Evolutionary conservation across 2,329 filamentous ascomycete genomes (phyloP), one percentile per base, ranked within the genome.

Genomic region (Pseudocercospora eumusae): DNA sequence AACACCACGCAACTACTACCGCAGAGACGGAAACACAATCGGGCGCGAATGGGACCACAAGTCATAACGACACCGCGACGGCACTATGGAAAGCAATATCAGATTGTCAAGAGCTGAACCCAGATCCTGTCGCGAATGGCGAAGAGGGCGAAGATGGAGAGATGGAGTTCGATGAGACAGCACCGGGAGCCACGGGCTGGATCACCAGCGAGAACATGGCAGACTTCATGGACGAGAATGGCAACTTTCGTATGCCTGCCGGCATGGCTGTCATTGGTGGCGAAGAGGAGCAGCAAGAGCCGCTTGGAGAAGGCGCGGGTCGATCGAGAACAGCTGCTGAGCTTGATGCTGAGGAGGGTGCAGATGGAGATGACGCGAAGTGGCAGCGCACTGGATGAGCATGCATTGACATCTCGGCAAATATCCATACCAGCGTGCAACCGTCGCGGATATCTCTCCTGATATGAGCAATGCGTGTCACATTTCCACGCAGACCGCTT

Each of bases 121-220:
- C 90, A 0, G 89, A 92, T 68, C 86, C 86, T 0, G 79, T 80
- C n/a, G 31, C 36, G 18, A 78, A 80, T 9, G 84, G 82, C 2
- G 71, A 71, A 10, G 84, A 83, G 11, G 76, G 74, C 0, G 85
- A 85, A 1, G 85, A 83, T 1, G 81, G 73, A 20, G 60, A 57
- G 6, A 78, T 76, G 11, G 68, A 65, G 4, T 75, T 76, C 49
- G 73, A 74, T 36, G 75, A 82, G n/a, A 86, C 87, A 0, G 84
- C 90, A 75, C 88, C 90, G 0, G 89, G 90, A 1, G 91, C 89
- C 55, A 85, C 85, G 0, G 90, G 90, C 0, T 93, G 90, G 90
- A 92, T 98, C 72, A 98, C 93, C 15, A 90, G 91, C 8, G 93
- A 96, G 60, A 98, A 97, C 70, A 88, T 96, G 74, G 82, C 89